These are phyloP conservation scores for Parietaria judaica DNA, from an alignment of 306 rosid genomes.

Conservation along the genomic window DNA sequence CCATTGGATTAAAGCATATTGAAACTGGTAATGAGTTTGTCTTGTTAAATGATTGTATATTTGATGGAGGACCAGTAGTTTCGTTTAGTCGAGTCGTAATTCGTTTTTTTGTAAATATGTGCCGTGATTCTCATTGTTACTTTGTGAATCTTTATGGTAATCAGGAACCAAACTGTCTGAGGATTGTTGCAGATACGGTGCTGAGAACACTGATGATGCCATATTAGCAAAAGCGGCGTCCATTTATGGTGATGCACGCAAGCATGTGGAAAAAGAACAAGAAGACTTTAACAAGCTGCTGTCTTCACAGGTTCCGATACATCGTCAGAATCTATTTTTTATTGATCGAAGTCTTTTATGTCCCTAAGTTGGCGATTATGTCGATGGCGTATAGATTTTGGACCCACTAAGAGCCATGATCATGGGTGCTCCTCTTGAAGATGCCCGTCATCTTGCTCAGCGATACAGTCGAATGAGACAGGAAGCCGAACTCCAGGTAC, in stretches of 20 bases:
- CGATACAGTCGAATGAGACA: constrained; percentile 96
- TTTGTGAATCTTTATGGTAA: constrained; percentile 33
- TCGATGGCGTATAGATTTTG: constrained; percentile 46
- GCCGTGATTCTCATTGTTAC: constrained; percentile 5
- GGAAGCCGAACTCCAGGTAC: constrained; percentile 80
- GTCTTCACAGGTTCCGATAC: constrained; percentile 59
- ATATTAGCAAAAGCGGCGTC: constrained; percentile 92
- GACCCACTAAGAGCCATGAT: constrained; percentile 96
- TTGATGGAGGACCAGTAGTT: neutral
- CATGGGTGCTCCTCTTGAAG: constrained; percentile 82
- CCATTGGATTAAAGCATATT: constrained; percentile 73
- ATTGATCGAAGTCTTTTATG: neutral
- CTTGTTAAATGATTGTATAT: no score
- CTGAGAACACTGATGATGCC: constrained; percentile 63
- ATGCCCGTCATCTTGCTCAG: constrained; percentile 98
- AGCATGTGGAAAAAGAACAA: constrained; percentile 95
- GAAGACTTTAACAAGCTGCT: constrained; percentile 73
- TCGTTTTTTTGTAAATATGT: neutral
- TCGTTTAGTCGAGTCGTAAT: constrained; percentile 10
- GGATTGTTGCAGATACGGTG: constrained; percentile 95
- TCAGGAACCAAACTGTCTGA: constrained; percentile 95
- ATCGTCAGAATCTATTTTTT: neutral
- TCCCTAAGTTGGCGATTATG: neutral
- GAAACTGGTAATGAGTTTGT: constrained; percentile 64
- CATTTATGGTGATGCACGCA: constrained; percentile 86